Evolutionary conservation across 2,329 filamentous ascomycete genomes (phyloP).

Genomic region (Penicillium verrucosum): DNA sequence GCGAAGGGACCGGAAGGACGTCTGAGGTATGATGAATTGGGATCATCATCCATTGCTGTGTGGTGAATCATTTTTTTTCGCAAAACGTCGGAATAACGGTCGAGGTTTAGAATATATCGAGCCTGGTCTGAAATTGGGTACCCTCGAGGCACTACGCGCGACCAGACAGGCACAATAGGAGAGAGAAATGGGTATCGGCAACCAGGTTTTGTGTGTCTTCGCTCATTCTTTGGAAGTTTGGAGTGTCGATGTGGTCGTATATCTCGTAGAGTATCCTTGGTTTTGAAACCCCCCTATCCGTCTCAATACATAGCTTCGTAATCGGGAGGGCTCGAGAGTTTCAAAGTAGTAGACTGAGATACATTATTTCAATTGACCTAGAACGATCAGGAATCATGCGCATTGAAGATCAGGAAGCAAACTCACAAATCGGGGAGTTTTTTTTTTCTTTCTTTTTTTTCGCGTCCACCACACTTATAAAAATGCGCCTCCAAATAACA

Average conservation of each 20-base stretch:
- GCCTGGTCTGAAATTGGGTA: neutral
- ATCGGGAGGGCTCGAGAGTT: neutral
- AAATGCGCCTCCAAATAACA: neutral
- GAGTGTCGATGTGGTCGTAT: neutral
- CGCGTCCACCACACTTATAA: neutral
- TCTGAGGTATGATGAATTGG: conserved; percentile 20
- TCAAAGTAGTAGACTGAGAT: conserved; percentile 6
- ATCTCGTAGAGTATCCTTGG: neutral
- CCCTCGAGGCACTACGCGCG: conserved; percentile 7
- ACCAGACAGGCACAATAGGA: neutral
- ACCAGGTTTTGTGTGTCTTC: conserved; percentile 4
- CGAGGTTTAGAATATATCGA: neutral
- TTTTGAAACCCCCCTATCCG: neutral
- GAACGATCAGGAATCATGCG: conserved; percentile 1
- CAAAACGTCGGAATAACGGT: conserved; percentile 1
- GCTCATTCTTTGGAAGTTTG: conserved; percentile 15
- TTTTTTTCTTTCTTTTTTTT: neutral
- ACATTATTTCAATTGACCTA: conserved; percentile 15
- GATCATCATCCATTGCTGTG: conserved; percentile 23
- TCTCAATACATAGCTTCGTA: conserved; percentile 15
- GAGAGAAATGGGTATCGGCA: conserved; percentile 6
- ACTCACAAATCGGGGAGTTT: neutral
- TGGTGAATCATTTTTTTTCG: conserved; percentile 26
- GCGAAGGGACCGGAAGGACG: conserved; percentile 18
- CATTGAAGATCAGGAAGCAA: neutral